Evolutionary conservation across 257 asterid species (phyloP).

Genomic region (Paraleonurus japonicus): DNA sequence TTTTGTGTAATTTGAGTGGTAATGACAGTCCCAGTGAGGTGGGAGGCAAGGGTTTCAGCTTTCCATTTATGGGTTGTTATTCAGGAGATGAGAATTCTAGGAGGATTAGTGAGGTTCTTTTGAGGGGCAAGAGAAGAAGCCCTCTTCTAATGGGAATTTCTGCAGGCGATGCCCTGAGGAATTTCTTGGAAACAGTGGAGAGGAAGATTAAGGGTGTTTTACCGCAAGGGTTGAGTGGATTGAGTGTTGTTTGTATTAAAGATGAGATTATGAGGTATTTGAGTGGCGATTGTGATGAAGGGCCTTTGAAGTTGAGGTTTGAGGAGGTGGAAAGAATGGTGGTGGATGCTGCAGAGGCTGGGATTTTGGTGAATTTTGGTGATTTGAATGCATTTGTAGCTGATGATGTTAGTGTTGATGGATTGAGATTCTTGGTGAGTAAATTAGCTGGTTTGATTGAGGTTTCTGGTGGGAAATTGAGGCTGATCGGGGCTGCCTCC

Average conservation of each 20-base stretch:
- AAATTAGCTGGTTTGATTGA: conserved; percentile 44
- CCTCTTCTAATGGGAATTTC: conserved; percentile 74
- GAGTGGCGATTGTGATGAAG: conserved; percentile 55
- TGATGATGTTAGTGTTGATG: conserved; percentile 37
- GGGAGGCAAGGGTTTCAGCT: conserved; percentile 44
- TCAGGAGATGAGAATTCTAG: conserved; percentile 60
- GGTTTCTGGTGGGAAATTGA: conserved; percentile 42
- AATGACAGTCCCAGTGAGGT: conserved; percentile 20
- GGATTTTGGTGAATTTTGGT: conserved; percentile 61
- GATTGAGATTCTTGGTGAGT: conserved; percentile 45
- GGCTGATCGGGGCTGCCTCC: conserved; percentile 68
- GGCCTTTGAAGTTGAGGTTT: conserved; percentile 43
- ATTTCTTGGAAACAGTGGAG: conserved; percentile 53
- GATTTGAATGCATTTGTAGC: conserved; percentile 47
- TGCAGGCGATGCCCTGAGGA: conserved; percentile 50
- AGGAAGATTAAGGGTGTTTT: conserved; percentile 34
- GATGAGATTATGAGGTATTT: conserved; percentile 53
- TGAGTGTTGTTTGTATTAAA: conserved; percentile 48
- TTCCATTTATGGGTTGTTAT: conserved; percentile 66
- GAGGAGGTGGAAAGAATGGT: conserved; percentile 45
- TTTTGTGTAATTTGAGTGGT: conserved; percentile 49
- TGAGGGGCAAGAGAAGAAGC: conserved; percentile 48
- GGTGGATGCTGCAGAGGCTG: conserved; percentile 35
- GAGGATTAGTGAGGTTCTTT: conserved; percentile 65
- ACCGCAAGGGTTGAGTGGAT: conserved; percentile 51